Evolutionary conservation across 1,284 basidiomycete genomes (phyloP), one percentile per base, ranked within the genome.

Genomic region (Xerocomus minutiporus): DNA sequence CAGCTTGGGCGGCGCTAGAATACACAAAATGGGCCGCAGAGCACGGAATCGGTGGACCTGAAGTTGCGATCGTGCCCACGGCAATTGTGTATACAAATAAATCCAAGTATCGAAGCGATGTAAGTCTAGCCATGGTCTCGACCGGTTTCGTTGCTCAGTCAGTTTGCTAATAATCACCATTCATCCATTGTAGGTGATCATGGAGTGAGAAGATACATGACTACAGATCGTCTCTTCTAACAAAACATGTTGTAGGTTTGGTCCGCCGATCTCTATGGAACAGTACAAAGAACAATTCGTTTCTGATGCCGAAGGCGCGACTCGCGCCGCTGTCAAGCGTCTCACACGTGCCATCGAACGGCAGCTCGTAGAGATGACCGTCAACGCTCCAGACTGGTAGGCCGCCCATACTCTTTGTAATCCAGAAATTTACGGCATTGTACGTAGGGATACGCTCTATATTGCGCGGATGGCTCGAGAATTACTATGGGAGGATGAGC

Each of bases 31-130:
- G 91, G 81, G 76, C 82, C 41, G 71, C 71, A 52, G 79, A 83
- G 54, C 74, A 81, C 59, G 73, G 64, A 64, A 75, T 66, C 57
- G 56, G 62, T 36, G 59, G 59, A 0, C 61, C 73, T 45, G 70
- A 59, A 58, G 75, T 75, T 48, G 74, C 67, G 56, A 82, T 98
- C 56, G 73, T 96, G 32, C 93, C 95, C 8, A 84, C 87, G 8
- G 86, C 91, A 1, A 93, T 98, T 59, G 92, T 92, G 5, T 98
- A 97, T 70, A 93, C 91, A 48, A 87, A 97, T 72, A 98, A 98
- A 73, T 84, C 88, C 46, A 93, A 94, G 72, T 98, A 97, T 69
- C 79, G 95, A 51, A 93, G 90, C 63, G 74, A 78, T 64, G 88
- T 88, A 62, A 67, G 83, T 78, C 31, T 17, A 47, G 20, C 49